phyloP scores from a whole-genome alignment of 352 stramenopile genomes.

The Thraustochytrium aureum region DNA sequence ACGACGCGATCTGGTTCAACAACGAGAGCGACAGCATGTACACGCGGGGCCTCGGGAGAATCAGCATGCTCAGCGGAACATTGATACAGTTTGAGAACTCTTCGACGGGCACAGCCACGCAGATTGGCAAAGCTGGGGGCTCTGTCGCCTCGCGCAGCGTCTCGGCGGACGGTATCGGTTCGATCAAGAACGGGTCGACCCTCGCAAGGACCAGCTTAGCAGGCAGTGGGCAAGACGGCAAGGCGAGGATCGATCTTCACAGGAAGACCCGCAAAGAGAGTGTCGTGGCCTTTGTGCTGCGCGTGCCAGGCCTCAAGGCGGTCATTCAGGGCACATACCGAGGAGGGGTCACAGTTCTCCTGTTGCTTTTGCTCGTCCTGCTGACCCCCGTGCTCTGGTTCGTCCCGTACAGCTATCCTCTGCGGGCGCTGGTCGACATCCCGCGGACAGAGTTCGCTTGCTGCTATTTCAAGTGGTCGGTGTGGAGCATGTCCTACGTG shows the following conservation, averaged over 20 bases:
- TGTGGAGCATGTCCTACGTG: constrained; percentile 46
- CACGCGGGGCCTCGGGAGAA: constrained; percentile 29
- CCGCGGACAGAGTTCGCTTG: constrained; percentile 47
- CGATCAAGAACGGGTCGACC: too few relatives aligned
- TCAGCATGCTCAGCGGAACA: constrained; percentile 3
- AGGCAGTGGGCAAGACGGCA: too few relatives aligned
- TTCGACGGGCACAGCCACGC: too few relatives aligned
- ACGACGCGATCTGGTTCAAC: constrained; percentile 52
- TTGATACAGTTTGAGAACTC: constrained; percentile 30
- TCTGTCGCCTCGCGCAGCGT: background rate
- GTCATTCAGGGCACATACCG: constrained; percentile 4
- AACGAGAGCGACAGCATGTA: constrained; percentile 40
- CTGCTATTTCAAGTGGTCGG: constrained; percentile 55
- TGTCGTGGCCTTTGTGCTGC: constrained; percentile 22
- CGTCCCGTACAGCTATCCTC: background rate
- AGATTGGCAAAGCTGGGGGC: background rate
- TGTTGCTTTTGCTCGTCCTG: constrained; percentile 31
- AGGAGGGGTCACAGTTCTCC: background rate
- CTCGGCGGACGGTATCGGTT: background rate
- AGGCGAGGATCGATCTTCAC: too few relatives aligned
- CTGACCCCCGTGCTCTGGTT: constrained; percentile 32
- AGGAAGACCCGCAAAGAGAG: constrained; percentile 36
- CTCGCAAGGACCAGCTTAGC: too few relatives aligned
- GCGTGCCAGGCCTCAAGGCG: constrained; percentile 34
- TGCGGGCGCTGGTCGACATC: constrained; percentile 42